Evolutionary conservation across 352 stramenopile species (phyloP), one percentile per base, ranked within the genome.

Genomic region (Albugo laibachii): DNA sequence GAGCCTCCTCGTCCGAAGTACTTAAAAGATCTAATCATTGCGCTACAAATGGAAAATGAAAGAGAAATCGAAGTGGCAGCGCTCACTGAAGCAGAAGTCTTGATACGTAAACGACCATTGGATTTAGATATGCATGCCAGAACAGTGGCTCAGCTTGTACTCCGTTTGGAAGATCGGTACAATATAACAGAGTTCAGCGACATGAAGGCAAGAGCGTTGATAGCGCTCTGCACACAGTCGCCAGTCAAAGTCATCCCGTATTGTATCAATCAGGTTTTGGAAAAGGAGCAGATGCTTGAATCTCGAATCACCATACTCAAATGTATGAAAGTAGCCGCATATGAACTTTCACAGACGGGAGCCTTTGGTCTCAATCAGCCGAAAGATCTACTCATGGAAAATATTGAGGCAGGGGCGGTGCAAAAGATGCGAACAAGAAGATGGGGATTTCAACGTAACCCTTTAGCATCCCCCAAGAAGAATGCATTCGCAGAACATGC

Each of bases 161-260:
- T 87, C 19, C 67, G 74, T 2, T 56, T 87, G 0, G 74, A 87
- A 54, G 63, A 87, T 55, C 83, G 80, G 58, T 84, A 65, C 48
- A 69, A 24, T 48, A 87, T 65, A 13, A 49, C 63, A 2, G 58
- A 73, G n/a, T 87, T 87, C 20, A 45, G 49, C 12, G 44, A 43
- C 11, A 43, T 24, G 20, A 43, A 43, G 8, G 8, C 20, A 19
- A 24, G 8, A 24, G 38, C 16, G 8, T 24, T 43, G 16, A 8
- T 8, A 24, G 38, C 38, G 16, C 47, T 80, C 8, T 81, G 66
- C 45, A 56, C 63, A 5, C 27, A 80, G 4, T 59, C 73, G 4
- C 69, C 69, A 0, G 39, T 53, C 13, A 52, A 68, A 45, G 62
- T 60, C 1, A 43, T 81, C 3, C 64, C 74, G 21, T 82, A 71